These are phyloP conservation scores for Verticillium nonalfalfae DNA, from an alignment of 2,329 filamentous ascomycete species.

Conservation along the genomic window DNA sequence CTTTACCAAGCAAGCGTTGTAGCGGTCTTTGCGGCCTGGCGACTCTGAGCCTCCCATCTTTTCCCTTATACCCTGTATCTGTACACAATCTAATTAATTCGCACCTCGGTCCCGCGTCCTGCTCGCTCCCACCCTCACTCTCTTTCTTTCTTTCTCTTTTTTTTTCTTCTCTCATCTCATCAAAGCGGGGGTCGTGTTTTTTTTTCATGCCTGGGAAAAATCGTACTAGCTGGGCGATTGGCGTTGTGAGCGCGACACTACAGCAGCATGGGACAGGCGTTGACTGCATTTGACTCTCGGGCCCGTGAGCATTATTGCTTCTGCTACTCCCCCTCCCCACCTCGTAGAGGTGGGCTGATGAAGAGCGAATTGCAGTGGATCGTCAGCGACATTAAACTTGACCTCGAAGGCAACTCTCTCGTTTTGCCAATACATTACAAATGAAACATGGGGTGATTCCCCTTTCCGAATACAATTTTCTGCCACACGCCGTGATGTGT, in stretches of 20 bases:
- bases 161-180: background rate
- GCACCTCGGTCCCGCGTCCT: background rate
- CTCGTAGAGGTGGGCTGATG: background rate
- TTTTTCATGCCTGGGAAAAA: background rate
- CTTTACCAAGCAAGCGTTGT: background rate
- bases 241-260: background rate
- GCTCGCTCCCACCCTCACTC: background rate
- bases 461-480: background rate
- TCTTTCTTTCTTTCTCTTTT: too few species aligned
- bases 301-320: background rate
- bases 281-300: background rate
- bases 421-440: background rate
- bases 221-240: background rate
- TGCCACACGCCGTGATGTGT: background rate
- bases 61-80: background rate
- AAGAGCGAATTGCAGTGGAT: background rate
- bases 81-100: background rate
- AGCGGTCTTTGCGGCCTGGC: background rate
- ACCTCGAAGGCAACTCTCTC: too few species aligned
- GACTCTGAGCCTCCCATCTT: background rate
- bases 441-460: background rate
- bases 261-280: background rate
- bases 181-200: background rate
- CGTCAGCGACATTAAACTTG: background rate
- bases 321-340: background rate